Base-by-base conservation (phyloP, 208 protist species). In the Trypanosoma boissoni region DNA sequence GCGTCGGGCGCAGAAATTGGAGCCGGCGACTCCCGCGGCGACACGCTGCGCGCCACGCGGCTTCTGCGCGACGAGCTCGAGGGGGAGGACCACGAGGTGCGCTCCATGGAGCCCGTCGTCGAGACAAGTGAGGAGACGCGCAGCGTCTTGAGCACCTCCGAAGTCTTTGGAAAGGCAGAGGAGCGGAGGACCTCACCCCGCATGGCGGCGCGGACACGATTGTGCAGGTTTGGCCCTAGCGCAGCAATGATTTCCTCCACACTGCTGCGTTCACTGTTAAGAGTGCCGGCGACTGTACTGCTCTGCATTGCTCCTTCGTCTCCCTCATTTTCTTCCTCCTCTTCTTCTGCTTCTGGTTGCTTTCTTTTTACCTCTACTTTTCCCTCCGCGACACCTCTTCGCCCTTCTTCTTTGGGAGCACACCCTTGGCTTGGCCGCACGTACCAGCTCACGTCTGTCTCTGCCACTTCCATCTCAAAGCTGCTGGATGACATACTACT, bases 371-470 rank as follows among this genome's bases (percentile, higher is more conserved):
- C n/a, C n/a, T n/a, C n/a, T n/a, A n/a, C n/a, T n/a, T n/a, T n/a
- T n/a, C n/a, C n/a, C n/a, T n/a, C n/a, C n/a, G n/a, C n/a, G n/a
- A n/a, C n/a, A n/a, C n/a, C n/a, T n/a, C n/a, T n/a, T n/a, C n/a
- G n/a, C n/a, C n/a, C n/a, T n/a, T n/a, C n/a, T n/a, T n/a, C n/a
- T n/a, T n/a, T n/a, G n/a, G n/a, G n/a, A n/a, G n/a, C n/a, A n/a
- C n/a, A n/a, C n/a, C n/a, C n/a, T n/a, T n/a, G n/a, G n/a, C n/a
- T n/a, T n/a, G n/a, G 67, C 3, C 29, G 29, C 41, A 90, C 54
- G 29, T 78, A 59, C 76, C 78, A 90, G 46, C 53, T 64, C 27
- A 90, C 78, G 50, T 90, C 72, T 26, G 76, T 86, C 31, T 70
- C 78, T 45, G 72, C 64, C 64, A 86, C 76, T 62, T 90, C 78